Conservation (phyloP, 2,329 filamentous ascomycete species). For the Hypocreales sp. region DNA sequence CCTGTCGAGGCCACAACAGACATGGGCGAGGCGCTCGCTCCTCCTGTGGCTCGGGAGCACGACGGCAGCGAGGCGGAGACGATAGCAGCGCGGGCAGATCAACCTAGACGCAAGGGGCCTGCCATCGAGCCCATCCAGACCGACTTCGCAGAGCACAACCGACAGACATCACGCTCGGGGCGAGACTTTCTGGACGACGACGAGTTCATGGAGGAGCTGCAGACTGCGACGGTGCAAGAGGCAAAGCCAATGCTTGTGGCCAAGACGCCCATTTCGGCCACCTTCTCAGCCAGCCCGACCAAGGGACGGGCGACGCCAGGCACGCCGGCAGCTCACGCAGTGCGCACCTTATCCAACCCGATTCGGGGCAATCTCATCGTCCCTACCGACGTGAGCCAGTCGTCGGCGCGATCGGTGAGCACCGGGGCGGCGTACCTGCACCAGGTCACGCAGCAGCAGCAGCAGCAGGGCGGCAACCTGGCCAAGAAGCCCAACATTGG, state of each 20-base stretch:
- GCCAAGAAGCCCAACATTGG: slow-evolving; percentile 62
- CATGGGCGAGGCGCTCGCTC: slow-evolving; percentile 3
- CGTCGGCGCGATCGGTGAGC: slow-evolving; percentile 36
- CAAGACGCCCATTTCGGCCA: slow-evolving; percentile 66
- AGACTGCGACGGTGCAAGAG: slow-evolving; percentile 67
- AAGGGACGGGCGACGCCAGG: slow-evolving; percentile 2
- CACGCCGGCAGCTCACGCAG: slow-evolving; percentile 12
- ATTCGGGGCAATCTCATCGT: slow-evolving; percentile 26
- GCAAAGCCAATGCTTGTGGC: slow-evolving; percentile 67
- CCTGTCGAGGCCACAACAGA: no score
- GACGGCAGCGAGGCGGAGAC: slow-evolving; percentile 11
- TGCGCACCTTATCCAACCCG: slow-evolving; percentile 33
- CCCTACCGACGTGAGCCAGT: slow-evolving; percentile 29
- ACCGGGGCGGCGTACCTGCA: slow-evolving; percentile 40
- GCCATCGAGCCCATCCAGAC: slow-evolving; percentile 42
- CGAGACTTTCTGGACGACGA: slow-evolving; percentile 54
- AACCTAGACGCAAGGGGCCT: slow-evolving; percentile 17
- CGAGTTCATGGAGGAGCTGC: slow-evolving; percentile 70
- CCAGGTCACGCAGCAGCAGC: slow-evolving; percentile 37
- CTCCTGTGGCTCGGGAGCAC: slow-evolving; percentile 4
- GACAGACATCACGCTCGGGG: slow-evolving; percentile 14
- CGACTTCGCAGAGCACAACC: slow-evolving; percentile 19
- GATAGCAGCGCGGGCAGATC: slow-evolving; percentile 11
- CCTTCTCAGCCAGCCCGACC: slow-evolving; percentile 25
- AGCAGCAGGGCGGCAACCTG: slow-evolving; percentile 31